Base-by-base conservation (phyloP, 2,329 filamentous ascomycete species). In the Trichoderma aggressivum region DNA sequence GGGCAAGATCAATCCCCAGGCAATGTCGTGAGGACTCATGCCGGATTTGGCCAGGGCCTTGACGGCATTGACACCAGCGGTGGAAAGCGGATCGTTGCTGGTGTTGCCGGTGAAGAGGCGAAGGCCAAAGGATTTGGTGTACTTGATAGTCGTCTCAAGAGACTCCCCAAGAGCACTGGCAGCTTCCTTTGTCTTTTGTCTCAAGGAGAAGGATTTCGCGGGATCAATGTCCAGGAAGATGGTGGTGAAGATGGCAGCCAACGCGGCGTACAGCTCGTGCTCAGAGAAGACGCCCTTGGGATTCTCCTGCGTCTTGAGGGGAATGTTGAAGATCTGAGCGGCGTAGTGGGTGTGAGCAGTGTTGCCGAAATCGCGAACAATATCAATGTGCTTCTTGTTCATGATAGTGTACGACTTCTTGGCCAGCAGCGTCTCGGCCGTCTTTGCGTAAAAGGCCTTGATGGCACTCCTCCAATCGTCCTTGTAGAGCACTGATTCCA, bases 351-450 rank as follows among this genome's bases (percentile, higher is more conserved):
- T 87, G 7, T 91, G 90, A 0, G 85, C 86, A 30, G 92, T 80
- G 76, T 93, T 93, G 30, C 88, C 90, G 1, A 93, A 86, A 70
- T 93, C 90, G 28, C 90, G 87, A 11, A 93, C 83, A 5, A 94
- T 84, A 75, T 96, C 93, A 53, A 94, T 86, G 77, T 93, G 90
- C 5, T 84, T 86, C 69, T 75, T 77, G 1, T 79, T 81, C 32
- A 76, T 81, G 2, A 94, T 85, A 70, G 85, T 86, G 79, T 89
- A 92, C 56, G 87, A 88, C 78, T 93, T 92, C 32, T 89, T 85
- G 0, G 82, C 78, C 24, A 97, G 83, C 3, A 96, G 84, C 32
- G 86, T 82, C 64, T 88, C 81, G 1, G 88, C 90, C 16, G 87
- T 89, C 36, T 87, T 82, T 12, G 89, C 84, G 78, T 92, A 94